Evolutionary conservation across 2,329 filamentous ascomycete genomes (phyloP).

Genomic region (Sporothrix schenckii): DNA sequence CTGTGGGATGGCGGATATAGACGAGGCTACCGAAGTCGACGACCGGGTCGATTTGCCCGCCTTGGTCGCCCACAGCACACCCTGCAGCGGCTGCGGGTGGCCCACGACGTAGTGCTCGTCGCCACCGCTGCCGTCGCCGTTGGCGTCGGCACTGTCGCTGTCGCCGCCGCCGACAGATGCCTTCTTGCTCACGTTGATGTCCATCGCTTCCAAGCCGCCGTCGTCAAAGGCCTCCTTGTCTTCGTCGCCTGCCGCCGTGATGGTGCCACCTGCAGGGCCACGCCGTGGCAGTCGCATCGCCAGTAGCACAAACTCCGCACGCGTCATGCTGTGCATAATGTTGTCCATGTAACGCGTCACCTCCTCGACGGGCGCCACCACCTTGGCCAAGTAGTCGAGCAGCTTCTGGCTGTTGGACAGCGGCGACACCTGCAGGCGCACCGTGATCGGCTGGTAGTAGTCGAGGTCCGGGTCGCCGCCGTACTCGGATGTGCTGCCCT

Average conservation of each 20-base stretch:
- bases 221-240: neutral
- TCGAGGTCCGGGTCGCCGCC: constrained; percentile 65
- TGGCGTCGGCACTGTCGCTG: neutral
- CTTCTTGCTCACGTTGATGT: constrained; percentile 38
- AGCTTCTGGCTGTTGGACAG: constrained; percentile 51
- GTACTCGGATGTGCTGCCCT: constrained; percentile 68
- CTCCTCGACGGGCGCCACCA: constrained; percentile 65
- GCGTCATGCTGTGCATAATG: constrained; percentile 69
- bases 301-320: constrained; percentile 67
- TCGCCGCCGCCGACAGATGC: constrained; percentile 31
- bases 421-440: constrained; percentile 51
- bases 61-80: constrained; percentile 37
- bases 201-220: neutral
- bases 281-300: constrained; percentile 65
- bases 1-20: constrained; percentile 25
- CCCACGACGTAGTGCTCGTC: constrained; percentile 29
- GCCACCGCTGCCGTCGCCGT: neutral
- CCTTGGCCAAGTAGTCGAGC: constrained; percentile 62
- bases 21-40: neutral
- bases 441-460: constrained; percentile 75
- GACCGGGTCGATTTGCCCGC: constrained; percentile 10
- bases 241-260: neutral
- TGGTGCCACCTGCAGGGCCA: neutral
- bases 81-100: constrained; percentile 33
- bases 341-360: constrained; percentile 70